A percentile compares a stretch with the other conserved stretches of the same genome.
Conservation (phyloP, 2,329 filamentous ascomycete species). For the Macrophomina tecta region DNA sequence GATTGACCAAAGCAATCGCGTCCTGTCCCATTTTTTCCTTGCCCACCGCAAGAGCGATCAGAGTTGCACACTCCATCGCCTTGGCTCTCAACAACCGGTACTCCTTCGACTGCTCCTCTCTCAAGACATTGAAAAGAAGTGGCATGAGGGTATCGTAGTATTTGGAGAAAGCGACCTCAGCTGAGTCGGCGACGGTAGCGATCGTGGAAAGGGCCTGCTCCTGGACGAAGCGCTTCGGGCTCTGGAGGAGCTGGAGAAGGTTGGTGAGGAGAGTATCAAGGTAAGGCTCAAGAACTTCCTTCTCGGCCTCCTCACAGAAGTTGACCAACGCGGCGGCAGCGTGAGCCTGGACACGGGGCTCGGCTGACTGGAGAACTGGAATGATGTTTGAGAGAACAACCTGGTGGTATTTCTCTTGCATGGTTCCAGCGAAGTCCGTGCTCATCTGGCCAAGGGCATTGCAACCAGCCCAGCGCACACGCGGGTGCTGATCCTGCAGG, state of each 20-base stretch:
- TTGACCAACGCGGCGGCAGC: conserved; percentile 98
- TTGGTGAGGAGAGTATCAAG: conserved; percentile 85
- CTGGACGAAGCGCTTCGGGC: conserved; percentile 93
- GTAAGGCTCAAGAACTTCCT: conserved; percentile 88
- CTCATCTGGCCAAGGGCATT: conserved; percentile 99
- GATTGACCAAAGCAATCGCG: conserved; percentile 83
- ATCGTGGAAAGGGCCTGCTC: conserved; percentile 98
- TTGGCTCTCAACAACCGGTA: conserved; percentile 90
- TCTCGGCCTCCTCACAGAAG: conserved; percentile 98
- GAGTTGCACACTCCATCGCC: conserved; percentile 97
- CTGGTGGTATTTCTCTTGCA: conserved; percentile 95
- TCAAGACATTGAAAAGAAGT: conserved; percentile 85
- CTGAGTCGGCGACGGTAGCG: conserved; percentile 97
- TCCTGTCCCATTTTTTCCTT: conserved; percentile 90
- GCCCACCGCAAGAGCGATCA: conserved; percentile 93
- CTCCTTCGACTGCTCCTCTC: conserved; percentile 91
- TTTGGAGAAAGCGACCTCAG: conserved; percentile 90
- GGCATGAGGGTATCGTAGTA: conserved; percentile 98
- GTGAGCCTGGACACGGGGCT: conserved; percentile 92
- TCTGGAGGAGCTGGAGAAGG: conserved; percentile 85
- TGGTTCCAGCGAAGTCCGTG: conserved; percentile 96
- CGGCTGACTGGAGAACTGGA: conserved; percentile 85
- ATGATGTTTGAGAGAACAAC: conserved; percentile 89
- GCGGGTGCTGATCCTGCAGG: conserved; percentile 85
- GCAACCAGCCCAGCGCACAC: conserved; percentile 96